These are phyloP conservation scores for Phytophthora kernoviae DNA, from an alignment of 352 stramenopile genomes.

Conservation along the genomic window DNA sequence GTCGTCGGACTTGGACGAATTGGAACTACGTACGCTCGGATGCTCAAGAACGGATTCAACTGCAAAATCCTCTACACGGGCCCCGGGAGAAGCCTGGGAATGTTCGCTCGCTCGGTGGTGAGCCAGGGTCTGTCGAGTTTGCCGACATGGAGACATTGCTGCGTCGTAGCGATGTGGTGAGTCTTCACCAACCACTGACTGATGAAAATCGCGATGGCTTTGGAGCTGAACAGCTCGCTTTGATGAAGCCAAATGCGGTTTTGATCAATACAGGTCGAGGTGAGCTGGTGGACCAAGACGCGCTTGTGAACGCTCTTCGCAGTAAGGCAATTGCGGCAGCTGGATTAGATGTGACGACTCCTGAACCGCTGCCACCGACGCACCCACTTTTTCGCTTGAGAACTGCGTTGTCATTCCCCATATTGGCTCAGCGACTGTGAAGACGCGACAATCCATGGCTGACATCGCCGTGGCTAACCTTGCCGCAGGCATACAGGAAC, in stretches of 20 bases:
- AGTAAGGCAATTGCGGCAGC: constrained; percentile 56
- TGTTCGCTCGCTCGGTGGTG: constrained; percentile 34
- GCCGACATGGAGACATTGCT: constrained; percentile 79
- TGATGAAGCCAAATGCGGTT: constrained; percentile 85
- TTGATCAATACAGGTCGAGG: constrained; percentile 93
- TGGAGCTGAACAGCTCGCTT: constrained; percentile 62
- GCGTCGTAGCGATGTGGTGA: constrained; percentile 84
- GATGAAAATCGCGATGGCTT: constrained; percentile 75
- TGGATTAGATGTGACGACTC: constrained; percentile 89
- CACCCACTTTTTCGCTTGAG: constrained; percentile 73
- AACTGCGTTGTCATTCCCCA: constrained; percentile 74
- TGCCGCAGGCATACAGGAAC: constrained; percentile 44
- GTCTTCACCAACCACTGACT: constrained; percentile 86
- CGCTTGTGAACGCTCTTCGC: constrained; percentile 51
- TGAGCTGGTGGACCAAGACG: constrained; percentile 90
- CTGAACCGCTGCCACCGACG: constrained; percentile 86
- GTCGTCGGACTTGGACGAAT: constrained; percentile 90
- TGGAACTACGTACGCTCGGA: constrained; percentile 77
- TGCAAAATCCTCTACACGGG: constrained; percentile 86
- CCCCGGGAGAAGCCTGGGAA: constrained; percentile 65
- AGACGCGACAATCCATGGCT: constrained; percentile 76
- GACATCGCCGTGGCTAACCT: constrained; percentile 77
- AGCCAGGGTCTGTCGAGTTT: constrained; percentile 60
- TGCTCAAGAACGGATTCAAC: constrained; percentile 82
- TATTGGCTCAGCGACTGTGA: constrained; percentile 56